phyloP scores from a whole-genome alignment of 176 grass and related monocot genomes.

The Ananas comosus region DNA sequence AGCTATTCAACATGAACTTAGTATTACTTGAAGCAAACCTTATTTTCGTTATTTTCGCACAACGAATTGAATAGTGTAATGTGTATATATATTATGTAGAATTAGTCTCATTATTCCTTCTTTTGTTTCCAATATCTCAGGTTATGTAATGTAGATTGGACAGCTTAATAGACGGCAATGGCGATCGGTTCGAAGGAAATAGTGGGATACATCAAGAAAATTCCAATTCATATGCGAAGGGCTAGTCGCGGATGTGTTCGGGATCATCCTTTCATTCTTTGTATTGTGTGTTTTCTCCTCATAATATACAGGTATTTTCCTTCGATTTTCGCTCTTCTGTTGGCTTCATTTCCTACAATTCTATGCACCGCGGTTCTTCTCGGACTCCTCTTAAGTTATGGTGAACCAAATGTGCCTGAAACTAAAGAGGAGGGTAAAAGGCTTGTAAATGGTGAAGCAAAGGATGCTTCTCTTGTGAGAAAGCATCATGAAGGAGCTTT shows the following conservation, averaged over 20 bases:
- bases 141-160: too few species aligned
- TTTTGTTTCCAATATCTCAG: too few species aligned
- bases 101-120: too few species aligned
- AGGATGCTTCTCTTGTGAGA: not conserved
- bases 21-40: too few species aligned
- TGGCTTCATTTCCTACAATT: slow-evolving; percentile 35
- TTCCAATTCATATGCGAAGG: not conserved
- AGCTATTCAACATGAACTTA: too few species aligned
- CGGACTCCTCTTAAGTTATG: slow-evolving; percentile 32
- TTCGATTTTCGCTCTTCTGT: slow-evolving; percentile 30
- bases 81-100: too few species aligned
- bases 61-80: too few species aligned
- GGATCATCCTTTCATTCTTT: slow-evolving; percentile 23
- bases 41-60: too few species aligned
- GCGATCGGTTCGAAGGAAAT: too few species aligned
- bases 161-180: too few species aligned
- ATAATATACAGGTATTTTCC: slow-evolving; percentile 44
- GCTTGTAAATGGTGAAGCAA: slow-evolving; percentile 8
- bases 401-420: slow-evolving; percentile 34
- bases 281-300: slow-evolving; percentile 24
- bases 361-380: slow-evolving; percentile 38
- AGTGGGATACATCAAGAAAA: too few species aligned
- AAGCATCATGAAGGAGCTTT: slow-evolving; percentile 7
- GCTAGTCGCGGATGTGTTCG: slow-evolving; percentile 16
- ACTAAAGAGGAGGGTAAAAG: slow-evolving; percentile 31